Conservation (phyloP, 2,329 filamentous ascomycete species). For the Xylaria hypoxylon region DNA sequence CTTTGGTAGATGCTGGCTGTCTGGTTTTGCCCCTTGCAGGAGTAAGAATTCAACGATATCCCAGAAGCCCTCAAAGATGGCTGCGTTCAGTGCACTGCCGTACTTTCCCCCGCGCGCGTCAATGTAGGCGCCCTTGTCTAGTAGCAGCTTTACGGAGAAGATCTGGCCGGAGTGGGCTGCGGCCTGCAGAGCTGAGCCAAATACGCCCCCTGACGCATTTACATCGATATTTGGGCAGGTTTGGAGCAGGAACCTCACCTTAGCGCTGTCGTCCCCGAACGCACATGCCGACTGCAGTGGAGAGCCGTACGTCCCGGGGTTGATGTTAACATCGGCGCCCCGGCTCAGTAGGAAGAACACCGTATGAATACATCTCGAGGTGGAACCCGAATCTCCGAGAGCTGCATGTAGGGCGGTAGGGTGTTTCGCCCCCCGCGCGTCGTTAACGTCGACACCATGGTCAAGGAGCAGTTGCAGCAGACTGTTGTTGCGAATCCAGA, state of each 20-base stretch:
- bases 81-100: constrained; percentile 17
- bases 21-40: constrained; percentile 6
- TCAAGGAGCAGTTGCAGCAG: constrained; percentile 6
- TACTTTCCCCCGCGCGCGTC: constrained; percentile 16
- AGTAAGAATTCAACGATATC: constrained; percentile 22
- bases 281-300: constrained; percentile 21
- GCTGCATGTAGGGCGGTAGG: not conserved
- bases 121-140: not conserved
- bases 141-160: not conserved
- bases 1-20: not conserved
- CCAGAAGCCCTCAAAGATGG: constrained; percentile 14
- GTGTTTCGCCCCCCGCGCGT: not conserved
- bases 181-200: constrained; percentile 22
- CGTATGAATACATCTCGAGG: not conserved
- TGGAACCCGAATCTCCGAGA: too few species aligned
- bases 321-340: constrained; percentile 6
- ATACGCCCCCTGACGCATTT: not conserved
- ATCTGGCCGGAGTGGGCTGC: constrained; percentile 8
- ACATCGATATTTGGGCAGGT: not conserved
- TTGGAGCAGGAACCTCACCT: not conserved
- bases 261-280: too few species aligned
- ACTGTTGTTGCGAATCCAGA: too few species aligned
- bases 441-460: not conserved
- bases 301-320: not conserved
- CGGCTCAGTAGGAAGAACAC: constrained; percentile 5